phyloP scores from a whole-genome alignment of 345 rosid genomes.

The Triadica sebifera region DNA sequence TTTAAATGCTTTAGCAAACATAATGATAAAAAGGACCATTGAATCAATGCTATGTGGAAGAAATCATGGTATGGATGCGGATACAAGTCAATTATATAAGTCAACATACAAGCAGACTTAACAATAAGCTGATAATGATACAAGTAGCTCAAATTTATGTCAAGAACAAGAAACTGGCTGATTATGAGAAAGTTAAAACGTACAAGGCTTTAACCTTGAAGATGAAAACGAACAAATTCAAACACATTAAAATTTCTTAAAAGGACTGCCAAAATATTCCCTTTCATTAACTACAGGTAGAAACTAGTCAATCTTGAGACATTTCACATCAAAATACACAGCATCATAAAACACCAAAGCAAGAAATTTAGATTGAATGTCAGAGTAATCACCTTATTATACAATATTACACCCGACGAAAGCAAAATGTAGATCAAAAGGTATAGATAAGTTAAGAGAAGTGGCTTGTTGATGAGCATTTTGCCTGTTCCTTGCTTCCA shows the following conservation, averaged over 20 bases:
- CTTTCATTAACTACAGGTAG: background rate
- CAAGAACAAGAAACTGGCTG: background rate
- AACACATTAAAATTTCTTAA: background rate
- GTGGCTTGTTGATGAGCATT: constrained; percentile 72
- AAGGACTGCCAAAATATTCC: background rate
- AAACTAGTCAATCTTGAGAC: background rate
- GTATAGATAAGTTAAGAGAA: constrained; percentile 77
- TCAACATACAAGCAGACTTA: background rate
- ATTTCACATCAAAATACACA: background rate
- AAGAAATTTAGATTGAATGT: background rate
- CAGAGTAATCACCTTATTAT: constrained; percentile 67
- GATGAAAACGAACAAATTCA: background rate
- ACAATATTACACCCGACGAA: constrained; percentile 88
- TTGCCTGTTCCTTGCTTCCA: constrained; percentile 27
- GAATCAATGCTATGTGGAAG: background rate
- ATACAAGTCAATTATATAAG: background rate
- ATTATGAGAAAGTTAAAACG: background rate
- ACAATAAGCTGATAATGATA: background rate
- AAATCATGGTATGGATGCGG: background rate
- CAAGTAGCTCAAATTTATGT: background rate
- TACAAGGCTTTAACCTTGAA: background rate
- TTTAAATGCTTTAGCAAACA: background rate
- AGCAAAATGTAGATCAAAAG: constrained; percentile 77
- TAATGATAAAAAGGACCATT: background rate
- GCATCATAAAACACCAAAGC: background rate